phyloP scores from a whole-genome alignment of 257 asterid genomes.

The Nicotiana tomentosiformis region DNA sequence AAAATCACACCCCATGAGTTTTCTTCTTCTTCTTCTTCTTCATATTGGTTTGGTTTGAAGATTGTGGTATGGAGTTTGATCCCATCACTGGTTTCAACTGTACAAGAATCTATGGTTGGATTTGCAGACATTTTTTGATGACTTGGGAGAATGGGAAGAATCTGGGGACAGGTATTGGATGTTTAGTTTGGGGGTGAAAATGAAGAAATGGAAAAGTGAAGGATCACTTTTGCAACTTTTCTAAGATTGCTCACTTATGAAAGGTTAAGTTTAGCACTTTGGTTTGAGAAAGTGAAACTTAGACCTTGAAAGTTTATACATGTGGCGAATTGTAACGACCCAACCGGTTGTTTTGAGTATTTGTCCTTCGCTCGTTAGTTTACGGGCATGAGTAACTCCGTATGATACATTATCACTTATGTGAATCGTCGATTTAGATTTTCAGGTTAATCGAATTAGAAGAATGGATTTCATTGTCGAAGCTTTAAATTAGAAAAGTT shows the following conservation, averaged over 20 bases:
- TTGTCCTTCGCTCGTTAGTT: too few species aligned
- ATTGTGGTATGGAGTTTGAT: conserved; percentile 30
- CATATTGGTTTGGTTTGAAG: conserved; percentile 23
- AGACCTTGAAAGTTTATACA: neutral
- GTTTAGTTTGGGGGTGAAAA: neutral
- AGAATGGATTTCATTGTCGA: too few species aligned
- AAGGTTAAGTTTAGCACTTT: too few species aligned
- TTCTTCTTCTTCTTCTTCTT: neutral
- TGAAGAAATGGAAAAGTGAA: neutral
- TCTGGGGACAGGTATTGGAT: neutral
- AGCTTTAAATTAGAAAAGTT: too few species aligned
- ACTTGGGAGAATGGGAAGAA: neutral
- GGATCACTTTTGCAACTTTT: neutral
- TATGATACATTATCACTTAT: too few species aligned
- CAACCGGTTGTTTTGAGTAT: too few species aligned
- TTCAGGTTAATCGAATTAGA: too few species aligned
- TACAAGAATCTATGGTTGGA: conserved; percentile 23
- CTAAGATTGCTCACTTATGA: neutral
- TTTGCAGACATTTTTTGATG: conserved; percentile 3
- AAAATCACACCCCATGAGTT: conserved; percentile 28
- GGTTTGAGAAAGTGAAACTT: neutral
- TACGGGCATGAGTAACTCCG: too few species aligned
- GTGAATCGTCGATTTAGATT: too few species aligned
- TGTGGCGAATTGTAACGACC: too few species aligned
- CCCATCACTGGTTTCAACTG: conserved; percentile 47